These are phyloP conservation scores for Myriosclerotinia curreyana DNA, from an alignment of 2,329 filamentous ascomycete species.

Conservation along the genomic window DNA sequence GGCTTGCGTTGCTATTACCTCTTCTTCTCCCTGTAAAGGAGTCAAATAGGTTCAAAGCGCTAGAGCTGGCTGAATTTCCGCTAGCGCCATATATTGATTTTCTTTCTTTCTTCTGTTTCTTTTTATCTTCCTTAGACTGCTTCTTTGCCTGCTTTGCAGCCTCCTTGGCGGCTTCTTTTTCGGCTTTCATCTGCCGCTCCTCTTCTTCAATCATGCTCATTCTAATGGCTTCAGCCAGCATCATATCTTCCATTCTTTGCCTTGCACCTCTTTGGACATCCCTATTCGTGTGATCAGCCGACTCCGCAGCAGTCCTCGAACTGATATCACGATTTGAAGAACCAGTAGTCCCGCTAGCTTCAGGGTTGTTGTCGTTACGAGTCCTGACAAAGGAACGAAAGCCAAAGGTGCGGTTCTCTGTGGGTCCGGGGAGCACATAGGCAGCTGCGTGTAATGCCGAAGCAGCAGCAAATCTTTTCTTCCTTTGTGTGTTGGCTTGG, in stretches of 20 bases:
- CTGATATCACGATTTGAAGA: conserved; percentile 30
- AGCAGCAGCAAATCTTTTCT: conserved; percentile 83
- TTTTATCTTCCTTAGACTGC: conserved; percentile 79
- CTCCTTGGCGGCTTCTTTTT: conserved; percentile 75
- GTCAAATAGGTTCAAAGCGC: conserved; percentile 52
- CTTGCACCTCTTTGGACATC: conserved; percentile 39
- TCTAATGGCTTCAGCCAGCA: conserved; percentile 96
- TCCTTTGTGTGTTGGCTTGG: conserved; percentile 77
- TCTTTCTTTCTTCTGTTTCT: conserved; percentile 55
- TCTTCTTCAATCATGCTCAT: conserved; percentile 90
- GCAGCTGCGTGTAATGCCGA: conserved; percentile 51
- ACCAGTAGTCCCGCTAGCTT: conserved; percentile 37
- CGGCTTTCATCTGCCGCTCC: conserved; percentile 80
- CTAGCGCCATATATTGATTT: conserved; percentile 50
- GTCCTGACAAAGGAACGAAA: conserved; percentile 37
- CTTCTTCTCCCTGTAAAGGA: conserved; percentile 48
- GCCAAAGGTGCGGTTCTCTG: conserved; percentile 37
- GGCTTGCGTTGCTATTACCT: conserved; percentile 59
- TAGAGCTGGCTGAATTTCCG: conserved; percentile 56
- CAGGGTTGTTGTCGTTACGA: conserved; percentile 36
- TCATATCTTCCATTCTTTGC: conserved; percentile 70
- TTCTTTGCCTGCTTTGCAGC: conserved; percentile 79
- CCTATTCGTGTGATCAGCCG: conserved; percentile 30
- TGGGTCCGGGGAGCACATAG: conserved; percentile 62
- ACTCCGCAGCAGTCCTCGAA: conserved; percentile 35